Evolutionary conservation across 306 rosid species (phyloP).

Genomic region (Quillaja saponaria): DNA sequence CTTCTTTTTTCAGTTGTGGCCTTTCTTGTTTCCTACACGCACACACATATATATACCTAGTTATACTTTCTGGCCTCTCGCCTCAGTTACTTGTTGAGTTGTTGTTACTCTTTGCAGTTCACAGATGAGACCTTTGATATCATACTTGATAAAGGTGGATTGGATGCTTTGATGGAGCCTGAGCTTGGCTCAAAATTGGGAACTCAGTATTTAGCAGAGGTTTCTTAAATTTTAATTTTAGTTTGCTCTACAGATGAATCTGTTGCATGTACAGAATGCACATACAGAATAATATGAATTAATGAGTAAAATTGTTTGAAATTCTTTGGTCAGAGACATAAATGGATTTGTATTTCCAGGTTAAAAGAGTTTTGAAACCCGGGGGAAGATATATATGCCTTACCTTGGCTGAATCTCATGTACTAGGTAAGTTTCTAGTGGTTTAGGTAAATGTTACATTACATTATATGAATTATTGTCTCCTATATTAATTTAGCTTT

Average conservation of each 20-base stretch:
- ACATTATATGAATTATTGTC: too few relatives aligned
- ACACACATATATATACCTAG: too few relatives aligned
- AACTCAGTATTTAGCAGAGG: constrained; percentile 77
- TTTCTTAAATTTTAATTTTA: constrained; percentile 16
- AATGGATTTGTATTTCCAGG: constrained; percentile 41
- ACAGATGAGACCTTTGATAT: constrained; percentile 53
- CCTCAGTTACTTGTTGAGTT: not conserved
- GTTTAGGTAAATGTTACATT: too few relatives aligned
- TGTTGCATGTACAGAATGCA: too few relatives aligned
- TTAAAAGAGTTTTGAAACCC: constrained; percentile 74
- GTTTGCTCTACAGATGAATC: too few relatives aligned
- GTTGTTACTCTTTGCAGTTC: constrained; percentile 44
- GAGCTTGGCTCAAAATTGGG: constrained; percentile 81
- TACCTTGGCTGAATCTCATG: constrained; percentile 86
- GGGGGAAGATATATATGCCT: constrained; percentile 89
- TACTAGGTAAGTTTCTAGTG: constrained; percentile 57
- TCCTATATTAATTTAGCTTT: not conserved
- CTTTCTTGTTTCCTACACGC: too few relatives aligned
- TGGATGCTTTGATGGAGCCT: constrained; percentile 98
- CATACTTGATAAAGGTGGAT: constrained; percentile 89
- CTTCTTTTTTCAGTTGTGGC: too few relatives aligned
- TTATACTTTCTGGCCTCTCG: too few relatives aligned
- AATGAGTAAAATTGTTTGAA: too few relatives aligned
- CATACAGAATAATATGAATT: too few relatives aligned
- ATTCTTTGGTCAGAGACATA: constrained; percentile 20